phyloP scores from a whole-genome alignment of 2,329 filamentous ascomycete genomes.

The Xylariaceae sp. region DNA sequence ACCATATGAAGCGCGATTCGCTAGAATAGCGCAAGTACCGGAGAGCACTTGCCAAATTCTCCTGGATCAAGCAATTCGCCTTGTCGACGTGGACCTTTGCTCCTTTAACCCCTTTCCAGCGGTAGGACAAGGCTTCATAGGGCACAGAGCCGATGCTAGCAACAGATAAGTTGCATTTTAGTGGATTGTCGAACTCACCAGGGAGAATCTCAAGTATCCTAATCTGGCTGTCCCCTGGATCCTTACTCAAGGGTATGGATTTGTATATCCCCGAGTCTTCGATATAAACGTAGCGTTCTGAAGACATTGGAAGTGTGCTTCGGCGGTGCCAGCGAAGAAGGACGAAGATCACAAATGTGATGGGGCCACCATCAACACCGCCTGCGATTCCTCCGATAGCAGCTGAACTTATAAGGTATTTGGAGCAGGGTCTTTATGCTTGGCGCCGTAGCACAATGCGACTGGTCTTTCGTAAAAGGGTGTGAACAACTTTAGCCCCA shows the following conservation, averaged over 20 bases:
- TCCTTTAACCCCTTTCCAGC: neutral
- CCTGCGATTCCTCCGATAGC: too few relatives aligned
- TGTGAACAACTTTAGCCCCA: too few relatives aligned
- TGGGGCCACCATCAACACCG: too few relatives aligned
- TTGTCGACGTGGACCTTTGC: neutral
- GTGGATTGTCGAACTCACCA: neutral
- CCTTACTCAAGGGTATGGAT: neutral
- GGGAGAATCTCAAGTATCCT: neutral
- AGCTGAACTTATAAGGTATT: too few relatives aligned
- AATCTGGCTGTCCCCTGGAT: neutral
- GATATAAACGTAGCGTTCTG: neutral
- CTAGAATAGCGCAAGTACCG: neutral
- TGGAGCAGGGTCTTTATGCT: too few relatives aligned
- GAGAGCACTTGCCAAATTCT: neutral
- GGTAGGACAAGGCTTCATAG: neutral
- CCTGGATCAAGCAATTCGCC: neutral
- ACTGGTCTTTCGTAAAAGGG: too few relatives aligned
- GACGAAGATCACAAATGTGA: too few relatives aligned
- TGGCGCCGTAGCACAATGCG: too few relatives aligned
- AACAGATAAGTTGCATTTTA: neutral
- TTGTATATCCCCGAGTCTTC: neutral
- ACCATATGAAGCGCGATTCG: neutral
- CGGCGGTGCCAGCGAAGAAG: too few relatives aligned
- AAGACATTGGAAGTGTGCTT: too few relatives aligned
- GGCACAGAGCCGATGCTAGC: neutral